Conservation (phyloP, 768 basidiomycete species). For the Calocera viscosa region DNA sequence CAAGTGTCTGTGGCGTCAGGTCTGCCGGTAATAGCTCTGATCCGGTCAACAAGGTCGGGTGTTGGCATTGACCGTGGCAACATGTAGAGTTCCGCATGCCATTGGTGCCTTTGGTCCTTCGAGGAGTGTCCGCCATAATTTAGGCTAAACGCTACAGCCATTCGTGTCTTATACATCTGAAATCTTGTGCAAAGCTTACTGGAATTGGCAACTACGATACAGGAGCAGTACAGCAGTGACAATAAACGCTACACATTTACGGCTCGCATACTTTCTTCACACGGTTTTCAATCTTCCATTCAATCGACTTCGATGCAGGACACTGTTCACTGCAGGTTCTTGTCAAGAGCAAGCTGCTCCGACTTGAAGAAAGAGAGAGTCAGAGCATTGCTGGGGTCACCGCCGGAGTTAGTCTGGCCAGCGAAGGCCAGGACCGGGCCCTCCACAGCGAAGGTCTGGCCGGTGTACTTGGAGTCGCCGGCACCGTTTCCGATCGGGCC, state of each 20-base stretch:
- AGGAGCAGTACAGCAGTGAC: neutral
- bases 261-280: neutral
- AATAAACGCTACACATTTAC: neutral
- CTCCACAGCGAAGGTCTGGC: neutral
- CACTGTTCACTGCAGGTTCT: neutral
- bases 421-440: neutral
- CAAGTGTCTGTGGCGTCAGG: too few species aligned
- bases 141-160: too few species aligned
- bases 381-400: neutral
- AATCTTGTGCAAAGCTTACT: neutral
- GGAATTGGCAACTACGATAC: neutral
- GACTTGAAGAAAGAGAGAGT: constrained; percentile 3
- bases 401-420: neutral
- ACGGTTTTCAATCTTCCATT: neutral
- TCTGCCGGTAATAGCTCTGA: too few species aligned
- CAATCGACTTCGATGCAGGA: neutral
- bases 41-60: too few species aligned
- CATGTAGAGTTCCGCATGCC: too few species aligned
- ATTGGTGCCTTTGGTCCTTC: too few species aligned
- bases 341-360: neutral
- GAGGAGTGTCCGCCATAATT: too few species aligned
- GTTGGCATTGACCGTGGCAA: too few species aligned
- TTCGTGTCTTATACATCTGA: too few species aligned
- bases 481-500: neutral
- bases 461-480: constrained; percentile 3